Percentiles rank a stretch among this genome's conserved stretches.
These are phyloP conservation scores for Yamadazyma sp. DNA, from an alignment of 805 yeast species.

Conservation along the genomic window DNA sequence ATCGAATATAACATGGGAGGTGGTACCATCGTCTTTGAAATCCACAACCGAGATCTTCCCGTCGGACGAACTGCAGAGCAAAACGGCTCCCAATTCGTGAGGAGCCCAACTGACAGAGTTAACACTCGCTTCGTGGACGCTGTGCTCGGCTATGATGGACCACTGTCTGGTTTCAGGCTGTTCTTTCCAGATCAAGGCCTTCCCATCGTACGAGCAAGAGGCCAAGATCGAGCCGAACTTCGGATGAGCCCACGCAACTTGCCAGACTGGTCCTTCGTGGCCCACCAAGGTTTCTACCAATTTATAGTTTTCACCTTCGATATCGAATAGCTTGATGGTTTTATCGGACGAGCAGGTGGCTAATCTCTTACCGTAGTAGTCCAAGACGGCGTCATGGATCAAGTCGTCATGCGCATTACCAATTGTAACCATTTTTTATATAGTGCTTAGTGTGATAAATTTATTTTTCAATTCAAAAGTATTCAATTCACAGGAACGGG, in stretches of 20 bases:
- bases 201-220: constrained; percentile 93
- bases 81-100: constrained; percentile 90
- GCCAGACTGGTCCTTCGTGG: constrained; percentile 99
- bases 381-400: constrained; percentile 95
- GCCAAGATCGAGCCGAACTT: constrained; percentile 95
- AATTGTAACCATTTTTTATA: constrained; percentile 85
- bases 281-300: constrained; percentile 83
- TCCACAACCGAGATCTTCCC: constrained; percentile 90
- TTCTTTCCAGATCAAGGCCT: constrained; percentile 92
- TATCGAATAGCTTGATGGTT: constrained; percentile 90
- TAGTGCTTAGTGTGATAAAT: no score
- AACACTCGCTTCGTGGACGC: constrained; percentile 89
- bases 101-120: constrained; percentile 97
- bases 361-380: constrained; percentile 91
- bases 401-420: constrained; percentile 89
- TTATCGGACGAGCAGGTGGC: constrained; percentile 97
- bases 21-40: constrained; percentile 84
- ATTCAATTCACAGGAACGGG: neutral
- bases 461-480: no score
- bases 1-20: constrained; percentile 57
- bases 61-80: constrained; percentile 89
- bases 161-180: constrained; percentile 74
- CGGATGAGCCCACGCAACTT: constrained; percentile 98
- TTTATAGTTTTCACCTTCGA: constrained; percentile 74
- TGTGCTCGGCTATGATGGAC: constrained; percentile 83